phyloP scores from a whole-genome alignment of 2,329 filamentous ascomycete genomes.

The Colletotrichum sp. region DNA sequence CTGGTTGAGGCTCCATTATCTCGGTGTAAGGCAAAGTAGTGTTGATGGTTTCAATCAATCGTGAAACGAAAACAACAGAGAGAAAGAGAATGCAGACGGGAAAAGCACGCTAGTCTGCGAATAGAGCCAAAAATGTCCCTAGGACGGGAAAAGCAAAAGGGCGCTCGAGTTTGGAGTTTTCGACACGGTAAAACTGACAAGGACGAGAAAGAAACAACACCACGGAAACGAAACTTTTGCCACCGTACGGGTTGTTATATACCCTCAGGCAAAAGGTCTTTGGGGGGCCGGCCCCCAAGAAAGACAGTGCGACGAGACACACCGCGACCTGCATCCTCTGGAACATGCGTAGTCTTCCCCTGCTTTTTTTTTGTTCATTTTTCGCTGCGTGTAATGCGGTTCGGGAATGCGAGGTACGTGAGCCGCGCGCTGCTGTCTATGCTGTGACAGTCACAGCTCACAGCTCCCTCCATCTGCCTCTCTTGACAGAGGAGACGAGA shows the following conservation, averaged over 20 bases:
- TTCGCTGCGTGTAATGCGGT: neutral
- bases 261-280: neutral
- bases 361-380: neutral
- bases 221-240: neutral
- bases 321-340: neutral
- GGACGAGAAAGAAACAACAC: neutral
- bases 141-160: neutral
- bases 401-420: neutral
- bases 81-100: neutral
- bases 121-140: neutral
- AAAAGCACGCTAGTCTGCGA: neutral
- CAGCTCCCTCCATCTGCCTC: neutral
- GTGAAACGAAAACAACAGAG: neutral
- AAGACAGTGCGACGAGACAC: neutral
- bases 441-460: neutral
- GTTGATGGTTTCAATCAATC: neutral
- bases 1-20: constrained; percentile 8
- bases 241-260: constrained; percentile 14
- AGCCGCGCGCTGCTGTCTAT: neutral
- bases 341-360: neutral
- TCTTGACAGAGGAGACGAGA: neutral
- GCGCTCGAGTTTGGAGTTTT: neutral
- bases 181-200: neutral
- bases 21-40: neutral
- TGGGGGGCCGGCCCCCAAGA: neutral